Conservation (phyloP, 345 rosid genomes). For the Murraya paniculata region DNA sequence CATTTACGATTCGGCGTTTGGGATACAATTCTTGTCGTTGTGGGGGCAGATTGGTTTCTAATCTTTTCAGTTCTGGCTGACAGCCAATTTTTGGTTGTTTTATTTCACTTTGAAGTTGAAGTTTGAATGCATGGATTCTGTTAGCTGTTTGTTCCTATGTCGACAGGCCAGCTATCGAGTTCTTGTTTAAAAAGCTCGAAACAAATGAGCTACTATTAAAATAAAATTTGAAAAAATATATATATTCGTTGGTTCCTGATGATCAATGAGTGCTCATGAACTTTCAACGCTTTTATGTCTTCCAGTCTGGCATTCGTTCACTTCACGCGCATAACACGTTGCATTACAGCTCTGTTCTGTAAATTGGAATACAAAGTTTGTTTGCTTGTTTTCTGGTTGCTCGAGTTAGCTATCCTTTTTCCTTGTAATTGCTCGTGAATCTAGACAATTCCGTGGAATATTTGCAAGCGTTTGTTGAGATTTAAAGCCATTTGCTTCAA, state of each 20-base stretch:
- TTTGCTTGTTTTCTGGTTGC: not conserved
- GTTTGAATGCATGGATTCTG: not conserved
- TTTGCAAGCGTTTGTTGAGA: not conserved
- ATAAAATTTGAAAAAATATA: no score
- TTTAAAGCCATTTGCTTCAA: not conserved
- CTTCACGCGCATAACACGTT: not conserved
- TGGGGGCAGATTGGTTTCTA: not conserved
- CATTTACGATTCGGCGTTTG: not conserved
- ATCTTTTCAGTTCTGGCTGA: not conserved
- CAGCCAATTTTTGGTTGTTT: slow-evolving; percentile 4
- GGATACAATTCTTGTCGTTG: not conserved
- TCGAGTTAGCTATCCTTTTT: not conserved
- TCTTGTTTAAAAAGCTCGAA: not conserved
- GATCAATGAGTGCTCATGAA: not conserved
- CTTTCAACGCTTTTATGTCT: not conserved
- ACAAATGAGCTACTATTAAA: not conserved
- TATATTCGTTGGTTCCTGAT: not conserved
- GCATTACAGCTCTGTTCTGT: not conserved
- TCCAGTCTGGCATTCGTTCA: slow-evolving; percentile 11
- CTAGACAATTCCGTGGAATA: not conserved
- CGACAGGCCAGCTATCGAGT: not conserved
- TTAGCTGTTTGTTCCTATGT: not conserved
- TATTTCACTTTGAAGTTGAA: not conserved
- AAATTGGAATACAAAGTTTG: not conserved
- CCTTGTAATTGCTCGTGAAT: not conserved